Percentiles rank a stretch among this genome's conserved stretches.
These are phyloP conservation scores for Mortierella sp. DNA, from an alignment of 371 early-diverging fungal species.

Conservation along the genomic window DNA sequence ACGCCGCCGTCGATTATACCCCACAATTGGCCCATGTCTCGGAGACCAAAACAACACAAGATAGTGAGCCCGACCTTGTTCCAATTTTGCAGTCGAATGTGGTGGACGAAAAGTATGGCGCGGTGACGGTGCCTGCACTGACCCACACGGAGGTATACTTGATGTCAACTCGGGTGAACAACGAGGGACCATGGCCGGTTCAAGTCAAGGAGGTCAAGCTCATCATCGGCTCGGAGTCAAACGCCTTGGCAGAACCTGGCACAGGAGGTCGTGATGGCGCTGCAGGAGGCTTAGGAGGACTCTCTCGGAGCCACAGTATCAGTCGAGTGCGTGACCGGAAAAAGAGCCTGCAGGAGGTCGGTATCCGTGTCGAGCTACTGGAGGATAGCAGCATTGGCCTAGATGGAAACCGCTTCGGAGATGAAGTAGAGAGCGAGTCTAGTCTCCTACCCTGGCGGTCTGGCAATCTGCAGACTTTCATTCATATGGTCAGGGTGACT, in stretches of 20 bases:
- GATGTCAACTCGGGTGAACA: constrained; percentile 49
- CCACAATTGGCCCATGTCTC: constrained; percentile 21
- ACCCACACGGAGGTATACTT: constrained; percentile 37
- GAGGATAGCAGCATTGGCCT: constrained; percentile 13
- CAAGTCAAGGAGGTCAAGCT: constrained; percentile 52
- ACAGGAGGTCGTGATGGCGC: not conserved
- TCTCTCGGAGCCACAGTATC: constrained; percentile 41
- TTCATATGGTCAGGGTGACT: constrained; percentile 31
- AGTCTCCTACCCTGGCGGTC: constrained; percentile 30
- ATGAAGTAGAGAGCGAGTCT: not conserved
- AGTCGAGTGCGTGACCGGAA: constrained; percentile 26
- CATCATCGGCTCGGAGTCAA: constrained; percentile 20
- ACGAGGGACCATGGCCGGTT: constrained; percentile 55
- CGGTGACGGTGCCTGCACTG: constrained; percentile 47
- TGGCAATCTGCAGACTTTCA: constrained; percentile 42
- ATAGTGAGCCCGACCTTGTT: constrained; percentile 1
- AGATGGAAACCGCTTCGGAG: not conserved
- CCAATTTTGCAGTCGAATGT: constrained; percentile 33
- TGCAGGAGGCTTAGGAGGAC: constrained; percentile 2
- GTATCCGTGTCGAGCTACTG: constrained; percentile 34
- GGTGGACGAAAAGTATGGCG: constrained; percentile 34
- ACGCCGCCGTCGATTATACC: constrained; percentile 44
- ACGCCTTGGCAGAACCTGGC: not conserved
- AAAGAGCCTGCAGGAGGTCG: constrained; percentile 37
- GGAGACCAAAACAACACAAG: not conserved